Evolutionary conservation across 306 rosid genomes (phyloP).

Genomic region (Prunus mira): DNA sequence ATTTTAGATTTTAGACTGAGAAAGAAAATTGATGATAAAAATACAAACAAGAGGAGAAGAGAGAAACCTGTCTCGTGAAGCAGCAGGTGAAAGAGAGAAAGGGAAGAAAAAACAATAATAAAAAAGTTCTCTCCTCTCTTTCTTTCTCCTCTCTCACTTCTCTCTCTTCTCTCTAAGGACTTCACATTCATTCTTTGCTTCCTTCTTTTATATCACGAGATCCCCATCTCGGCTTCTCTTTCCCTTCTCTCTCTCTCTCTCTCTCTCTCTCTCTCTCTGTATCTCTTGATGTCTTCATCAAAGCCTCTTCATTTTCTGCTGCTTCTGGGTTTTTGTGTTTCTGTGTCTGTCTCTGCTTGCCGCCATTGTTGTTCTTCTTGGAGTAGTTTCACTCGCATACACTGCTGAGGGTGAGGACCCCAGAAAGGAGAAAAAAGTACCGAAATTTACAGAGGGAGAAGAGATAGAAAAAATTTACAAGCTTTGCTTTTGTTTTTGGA

Average conservation of each 20-base stretch:
- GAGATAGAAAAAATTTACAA: constrained; percentile 1
- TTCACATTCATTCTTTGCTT: constrained; percentile 92
- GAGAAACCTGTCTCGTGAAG: constrained; percentile 73
- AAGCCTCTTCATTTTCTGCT: constrained; percentile 23
- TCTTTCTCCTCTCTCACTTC: constrained; percentile 10
- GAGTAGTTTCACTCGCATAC: constrained; percentile 20
- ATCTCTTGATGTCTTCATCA: constrained; percentile 35
- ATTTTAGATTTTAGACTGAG: neutral
- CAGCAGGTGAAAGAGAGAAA: constrained; percentile 46
- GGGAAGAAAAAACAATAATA: constrained; percentile 6
- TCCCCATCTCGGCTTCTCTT: constrained; percentile 60
- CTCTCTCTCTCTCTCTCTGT: constrained; percentile 5
- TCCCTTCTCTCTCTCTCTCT: neutral
- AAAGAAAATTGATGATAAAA: constrained; percentile 1
- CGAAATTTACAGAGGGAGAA: neutral
- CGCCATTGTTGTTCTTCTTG: constrained; percentile 10
- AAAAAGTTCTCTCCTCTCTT: constrained; percentile 30
- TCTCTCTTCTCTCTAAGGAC: constrained; percentile 17
- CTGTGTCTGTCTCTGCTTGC: neutral
- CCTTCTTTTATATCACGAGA: constrained; percentile 84
- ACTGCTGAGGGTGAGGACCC: constrained; percentile 36
- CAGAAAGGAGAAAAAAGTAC: neutral
- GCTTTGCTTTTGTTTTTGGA: neutral
- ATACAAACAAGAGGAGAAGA: neutral
- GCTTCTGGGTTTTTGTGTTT: constrained; percentile 6